A percentile compares a stretch with the other conserved stretches of the same genome.
Conservation (phyloP, 2,329 filamentous ascomycete species). For the Ustilaginoidea virens region DNA sequence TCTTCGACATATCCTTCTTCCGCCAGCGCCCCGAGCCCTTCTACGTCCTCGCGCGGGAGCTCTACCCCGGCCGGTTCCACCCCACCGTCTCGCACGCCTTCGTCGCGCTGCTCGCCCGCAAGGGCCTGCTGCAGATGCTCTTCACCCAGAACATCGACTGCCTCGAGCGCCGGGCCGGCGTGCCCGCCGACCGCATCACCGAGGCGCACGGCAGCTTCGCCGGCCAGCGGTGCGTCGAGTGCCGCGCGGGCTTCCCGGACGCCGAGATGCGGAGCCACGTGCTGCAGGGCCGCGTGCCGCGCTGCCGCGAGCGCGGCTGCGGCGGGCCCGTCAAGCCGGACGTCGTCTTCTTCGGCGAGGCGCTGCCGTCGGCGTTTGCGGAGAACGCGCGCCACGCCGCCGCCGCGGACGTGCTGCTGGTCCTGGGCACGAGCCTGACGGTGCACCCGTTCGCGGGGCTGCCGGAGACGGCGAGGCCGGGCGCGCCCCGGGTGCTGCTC, state of each 20-base stretch:
- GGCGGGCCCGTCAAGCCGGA: conserved; percentile 78
- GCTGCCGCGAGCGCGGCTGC: conserved; percentile 47
- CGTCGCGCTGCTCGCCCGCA: conserved; percentile 64
- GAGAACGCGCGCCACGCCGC: conserved; percentile 28
- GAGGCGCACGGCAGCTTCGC: conserved; percentile 96
- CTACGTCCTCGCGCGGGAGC: conserved; percentile 79
- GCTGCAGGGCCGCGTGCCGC: conserved; percentile 49
- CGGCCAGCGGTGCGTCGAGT: conserved; percentile 81
- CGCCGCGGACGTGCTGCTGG: conserved; percentile 60
- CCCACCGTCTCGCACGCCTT: conserved; percentile 88
- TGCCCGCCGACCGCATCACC: conserved; percentile 66
- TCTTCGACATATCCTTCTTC: conserved; percentile 91
- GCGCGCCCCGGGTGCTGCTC: conserved; percentile 65
- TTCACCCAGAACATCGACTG: conserved; percentile 99
- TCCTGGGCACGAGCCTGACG: conserved; percentile 76
- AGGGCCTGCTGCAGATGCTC: conserved; percentile 64
- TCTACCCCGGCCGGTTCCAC: conserved; percentile 79
- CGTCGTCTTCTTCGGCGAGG: conserved; percentile 86
- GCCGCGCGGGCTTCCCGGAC: conserved; percentile 55
- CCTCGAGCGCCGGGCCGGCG: conserved; percentile 73
- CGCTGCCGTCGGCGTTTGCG: conserved; percentile 28
- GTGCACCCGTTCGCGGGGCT: conserved; percentile 84
- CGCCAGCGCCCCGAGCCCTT: conserved; percentile 72
- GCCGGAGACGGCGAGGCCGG: conserved; percentile 45
- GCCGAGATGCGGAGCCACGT: conserved; percentile 61